Base-by-base conservation (phyloP, 306 rosid species). In the Notholithocarpus densiflorus region DNA sequence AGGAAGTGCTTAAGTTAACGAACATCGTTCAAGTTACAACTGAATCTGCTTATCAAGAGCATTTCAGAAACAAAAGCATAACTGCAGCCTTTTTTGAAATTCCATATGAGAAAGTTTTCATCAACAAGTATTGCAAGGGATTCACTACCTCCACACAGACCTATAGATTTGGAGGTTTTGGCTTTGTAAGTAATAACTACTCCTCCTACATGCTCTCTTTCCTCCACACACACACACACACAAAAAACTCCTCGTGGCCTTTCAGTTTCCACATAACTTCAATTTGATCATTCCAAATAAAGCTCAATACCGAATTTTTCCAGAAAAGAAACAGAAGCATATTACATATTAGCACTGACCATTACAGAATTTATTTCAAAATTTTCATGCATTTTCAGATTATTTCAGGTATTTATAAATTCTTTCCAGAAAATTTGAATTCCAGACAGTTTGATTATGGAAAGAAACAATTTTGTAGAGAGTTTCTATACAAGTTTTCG, bases 31-130 rank as follows among this genome's bases (percentile, higher is more conserved):
- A 56, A 2, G 60, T 89, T 6, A 13, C 2, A 0, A 53, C 20
- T 29, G 89, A 88, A 71, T 34, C 80, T 57, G 31, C 18, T 13
- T 89, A 80, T 61, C 70, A 0, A 19, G 73, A 0, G 17, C 51
- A 2, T 3, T 88, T 93, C 79, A 66, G 32, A 57, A 72, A 29
- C 2, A 53, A 81, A 23, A 19, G 68, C 0, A 87, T 93, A 72
- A 20, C 86, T 7, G 98, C 97, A 20, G 93, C 92, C 60, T 87
- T 93, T 88, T 88, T 89, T 14, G 97, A 93, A 79, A 79, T 91
- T 40, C 98, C 94, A 20, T 89, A 91, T 64, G 89, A 85, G 20
- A 81, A 86, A 79, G 87, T 70, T 17, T 91, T 85, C 80, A 76
- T 86, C 54, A 79, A 79, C 74, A 57, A 75, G 56, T 73, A 87